A percentile compares a stretch with the other conserved stretches of the same genome.
Conservation (phyloP, 2,329 filamentous ascomycete species). For the Cladosporium austrohemisphaericum region DNA sequence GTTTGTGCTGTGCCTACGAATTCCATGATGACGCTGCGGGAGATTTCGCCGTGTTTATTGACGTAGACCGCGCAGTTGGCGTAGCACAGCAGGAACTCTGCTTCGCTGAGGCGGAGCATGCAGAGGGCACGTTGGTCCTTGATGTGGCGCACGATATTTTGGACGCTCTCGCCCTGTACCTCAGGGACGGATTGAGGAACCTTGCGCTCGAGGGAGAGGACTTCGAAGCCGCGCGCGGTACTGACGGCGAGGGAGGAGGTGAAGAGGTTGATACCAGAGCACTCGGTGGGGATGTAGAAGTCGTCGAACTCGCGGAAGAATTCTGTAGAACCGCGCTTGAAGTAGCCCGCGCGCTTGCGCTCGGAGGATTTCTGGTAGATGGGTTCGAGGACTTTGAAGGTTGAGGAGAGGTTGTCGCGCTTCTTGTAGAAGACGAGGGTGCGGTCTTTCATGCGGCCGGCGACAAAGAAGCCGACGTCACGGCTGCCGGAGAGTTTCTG, state of each 20-base stretch:
- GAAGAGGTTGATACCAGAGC: slow-evolving; percentile 93
- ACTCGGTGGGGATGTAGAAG: slow-evolving; percentile 96
- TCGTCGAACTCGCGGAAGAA: slow-evolving; percentile 98
- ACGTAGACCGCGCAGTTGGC: slow-evolving; percentile 96
- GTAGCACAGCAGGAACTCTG: slow-evolving; percentile 85
- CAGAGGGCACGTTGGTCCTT: slow-evolving; percentile 79
- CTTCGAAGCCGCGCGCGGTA: slow-evolving; percentile 88
- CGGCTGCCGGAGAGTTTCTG: slow-evolving; percentile 82
- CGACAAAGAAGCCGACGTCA: slow-evolving; percentile 95
- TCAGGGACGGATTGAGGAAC: slow-evolving; percentile 91
- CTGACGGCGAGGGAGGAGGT: slow-evolving; percentile 89
- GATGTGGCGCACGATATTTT: slow-evolving; percentile 80
- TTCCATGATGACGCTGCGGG: slow-evolving; percentile 92
- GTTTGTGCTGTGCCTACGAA: slow-evolving; percentile 91
- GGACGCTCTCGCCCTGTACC: slow-evolving; percentile 70
- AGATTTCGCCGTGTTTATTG: slow-evolving; percentile 96
- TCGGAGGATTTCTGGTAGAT: slow-evolving; percentile 90
- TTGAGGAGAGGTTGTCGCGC: slow-evolving; percentile 79
- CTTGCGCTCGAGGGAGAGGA: slow-evolving; percentile 96
- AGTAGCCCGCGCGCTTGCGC: slow-evolving; percentile 65
- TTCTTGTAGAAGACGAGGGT: slow-evolving; percentile 96
- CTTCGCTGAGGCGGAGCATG: slow-evolving; percentile 92
- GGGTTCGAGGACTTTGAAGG: slow-evolving; percentile 92
- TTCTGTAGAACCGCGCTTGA: slow-evolving; percentile 73
- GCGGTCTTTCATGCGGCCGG: slow-evolving; percentile 94